phyloP scores from a whole-genome alignment of 495 filamentous ascomycete species.

The Melanomma pulvis-pyrius region DNA sequence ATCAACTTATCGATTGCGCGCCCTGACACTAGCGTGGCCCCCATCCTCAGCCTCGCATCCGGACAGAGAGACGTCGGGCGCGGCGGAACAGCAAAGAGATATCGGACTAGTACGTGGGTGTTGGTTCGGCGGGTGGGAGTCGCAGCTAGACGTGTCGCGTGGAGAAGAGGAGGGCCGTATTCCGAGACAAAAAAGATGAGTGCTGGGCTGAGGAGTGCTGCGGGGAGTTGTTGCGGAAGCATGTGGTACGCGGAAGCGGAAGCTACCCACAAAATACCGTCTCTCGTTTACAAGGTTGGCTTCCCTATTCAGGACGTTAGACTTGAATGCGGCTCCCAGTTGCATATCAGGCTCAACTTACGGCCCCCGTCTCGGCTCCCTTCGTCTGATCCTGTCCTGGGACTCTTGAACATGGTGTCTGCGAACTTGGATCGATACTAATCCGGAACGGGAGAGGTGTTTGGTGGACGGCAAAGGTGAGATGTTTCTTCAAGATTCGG shows the following conservation, averaged over 20 bases:
- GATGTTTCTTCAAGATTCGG: too few relatives aligned
- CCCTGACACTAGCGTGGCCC: not conserved
- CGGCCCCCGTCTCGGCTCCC: not conserved
- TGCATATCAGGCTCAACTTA: not conserved
- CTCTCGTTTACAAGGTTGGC: not conserved
- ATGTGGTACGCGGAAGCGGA: too few relatives aligned
- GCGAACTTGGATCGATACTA: not conserved
- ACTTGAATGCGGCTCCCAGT: not conserved
- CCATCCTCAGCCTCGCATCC: not conserved
- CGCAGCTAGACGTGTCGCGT: not conserved
- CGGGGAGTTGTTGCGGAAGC: not conserved
- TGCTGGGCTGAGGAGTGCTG: not conserved
- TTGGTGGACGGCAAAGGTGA: too few relatives aligned
- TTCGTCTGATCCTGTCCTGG: not conserved
- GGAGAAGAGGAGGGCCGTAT: not conserved
- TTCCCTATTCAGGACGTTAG: not conserved
- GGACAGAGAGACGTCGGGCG: not conserved
- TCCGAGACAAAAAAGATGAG: slow-evolving; percentile 17
- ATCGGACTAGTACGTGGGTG: not conserved
- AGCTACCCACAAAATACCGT: not conserved
- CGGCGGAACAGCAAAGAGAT: not conserved
- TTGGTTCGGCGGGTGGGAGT: not conserved
- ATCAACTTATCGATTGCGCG: not conserved
- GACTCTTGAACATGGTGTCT: not conserved
- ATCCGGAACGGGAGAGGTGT: not conserved